phyloP scores from a whole-genome alignment of 108 stramenopile genomes.

The Parietichytrium sp. region DNA sequence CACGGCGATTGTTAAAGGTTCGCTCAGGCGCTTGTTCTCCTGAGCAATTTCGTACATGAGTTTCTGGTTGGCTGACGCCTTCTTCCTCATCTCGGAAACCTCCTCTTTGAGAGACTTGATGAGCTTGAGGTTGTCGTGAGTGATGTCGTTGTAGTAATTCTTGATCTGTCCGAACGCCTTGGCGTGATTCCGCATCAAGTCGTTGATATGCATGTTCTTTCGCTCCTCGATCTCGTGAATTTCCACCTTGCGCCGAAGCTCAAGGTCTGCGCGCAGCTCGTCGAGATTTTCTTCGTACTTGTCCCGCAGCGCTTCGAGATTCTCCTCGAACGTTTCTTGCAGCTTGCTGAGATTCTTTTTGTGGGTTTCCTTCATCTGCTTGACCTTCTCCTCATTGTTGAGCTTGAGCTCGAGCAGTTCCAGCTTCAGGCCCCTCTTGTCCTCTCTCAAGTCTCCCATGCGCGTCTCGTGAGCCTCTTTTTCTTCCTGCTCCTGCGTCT shows the following conservation, averaged over 20 bases:
- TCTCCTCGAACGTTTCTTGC: slow-evolving; percentile 43
- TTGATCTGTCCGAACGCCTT: slow-evolving; percentile 43
- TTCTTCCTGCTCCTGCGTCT: slow-evolving; percentile 43
- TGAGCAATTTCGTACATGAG: slow-evolving; percentile 59
- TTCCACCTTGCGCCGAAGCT: slow-evolving; percentile 59
- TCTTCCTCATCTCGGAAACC: slow-evolving; percentile 60
- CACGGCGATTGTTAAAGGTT: slow-evolving; percentile 59
- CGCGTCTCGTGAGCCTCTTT: slow-evolving; percentile 49
- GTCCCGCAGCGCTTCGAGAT: slow-evolving; percentile 47
- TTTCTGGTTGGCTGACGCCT: slow-evolving; percentile 59
- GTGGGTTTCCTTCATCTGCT: slow-evolving; percentile 55
- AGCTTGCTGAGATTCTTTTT: slow-evolving; percentile 25
- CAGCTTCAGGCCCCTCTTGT: slow-evolving; percentile 51
- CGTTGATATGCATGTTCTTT: slow-evolving; percentile 70
- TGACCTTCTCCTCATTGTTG: slow-evolving; percentile 54
- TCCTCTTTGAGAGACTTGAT: slow-evolving; percentile 56
- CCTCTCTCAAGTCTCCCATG: slow-evolving; percentile 40
- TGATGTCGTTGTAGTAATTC: slow-evolving; percentile 70
- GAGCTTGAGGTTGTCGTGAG: slow-evolving; percentile 58
- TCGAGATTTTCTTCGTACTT: slow-evolving; percentile 41
- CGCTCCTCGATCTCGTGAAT: slow-evolving; percentile 72
- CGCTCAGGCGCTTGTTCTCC: slow-evolving; percentile 63
- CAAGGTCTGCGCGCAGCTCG: slow-evolving; percentile 45
- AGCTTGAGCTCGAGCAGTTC: slow-evolving; percentile 51
- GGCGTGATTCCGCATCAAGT: slow-evolving; percentile 67